Conservation (phyloP, 768 basidiomycete species). For the Gymnopilus dilepis region DNA sequence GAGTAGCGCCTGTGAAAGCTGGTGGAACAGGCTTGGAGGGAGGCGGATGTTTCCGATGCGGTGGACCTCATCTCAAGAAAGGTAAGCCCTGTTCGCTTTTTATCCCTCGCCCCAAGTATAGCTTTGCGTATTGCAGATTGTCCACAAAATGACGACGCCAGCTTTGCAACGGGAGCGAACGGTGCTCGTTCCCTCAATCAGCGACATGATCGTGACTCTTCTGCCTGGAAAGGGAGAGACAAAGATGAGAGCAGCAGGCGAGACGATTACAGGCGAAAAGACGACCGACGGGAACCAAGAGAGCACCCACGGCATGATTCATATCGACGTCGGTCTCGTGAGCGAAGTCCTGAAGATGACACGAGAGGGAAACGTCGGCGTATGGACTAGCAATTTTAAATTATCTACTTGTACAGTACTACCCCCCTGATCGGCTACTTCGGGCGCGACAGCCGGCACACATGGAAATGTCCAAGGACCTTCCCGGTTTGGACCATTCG, state of each 20-base stretch:
- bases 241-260: conserved; percentile 22
- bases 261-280: conserved; percentile 29
- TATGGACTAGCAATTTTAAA: conserved; percentile 46
- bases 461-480: not conserved
- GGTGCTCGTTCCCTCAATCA: conserved; percentile 21
- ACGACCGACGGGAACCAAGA: conserved; percentile 29
- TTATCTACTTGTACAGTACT: not conserved
- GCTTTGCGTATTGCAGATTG: conserved; percentile 31
- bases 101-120: not conserved
- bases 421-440: not conserved
- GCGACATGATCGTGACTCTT: conserved; percentile 15
- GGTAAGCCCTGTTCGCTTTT: conserved; percentile 47
- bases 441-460: not conserved
- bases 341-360: conserved; percentile 37
- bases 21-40: conserved; percentile 60
- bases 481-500: not conserved
- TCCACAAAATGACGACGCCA: conserved; percentile 33
- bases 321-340: conserved; percentile 35
- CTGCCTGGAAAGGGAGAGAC: conserved; percentile 23
- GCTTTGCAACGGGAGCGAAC: conserved; percentile 32
- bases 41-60: conserved; percentile 90
- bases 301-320: conserved; percentile 20
- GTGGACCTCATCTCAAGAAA: conserved; percentile 92
- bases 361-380: conserved; percentile 61
- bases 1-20: conserved; percentile 53